Evolutionary conservation across 345 rosid species (phyloP).

Genomic region (Brassica carinata): DNA sequence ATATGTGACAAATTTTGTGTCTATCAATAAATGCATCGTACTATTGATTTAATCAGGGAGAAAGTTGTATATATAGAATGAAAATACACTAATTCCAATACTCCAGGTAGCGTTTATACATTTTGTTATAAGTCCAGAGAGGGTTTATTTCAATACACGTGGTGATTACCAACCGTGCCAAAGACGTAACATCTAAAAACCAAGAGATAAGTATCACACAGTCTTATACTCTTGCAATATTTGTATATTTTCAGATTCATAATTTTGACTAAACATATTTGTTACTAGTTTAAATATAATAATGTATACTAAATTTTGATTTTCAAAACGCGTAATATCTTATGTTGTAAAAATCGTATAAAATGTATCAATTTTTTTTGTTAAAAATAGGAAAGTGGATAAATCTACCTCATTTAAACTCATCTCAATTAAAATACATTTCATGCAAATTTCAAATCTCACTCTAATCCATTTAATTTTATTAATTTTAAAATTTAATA

Average conservation of each 20-base stretch:
- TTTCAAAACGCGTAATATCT: neutral
- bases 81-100: neutral
- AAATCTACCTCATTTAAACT: no score
- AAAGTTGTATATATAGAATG: no score
- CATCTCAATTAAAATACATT: no score
- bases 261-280: neutral
- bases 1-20: no score
- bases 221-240: neutral
- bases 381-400: no score
- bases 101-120: conserved; percentile 23
- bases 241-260: neutral
- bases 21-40: no score
- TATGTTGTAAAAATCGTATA: no score
- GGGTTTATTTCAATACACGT: conserved; percentile 26
- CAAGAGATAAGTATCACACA: conserved; percentile 30
- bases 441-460: no score
- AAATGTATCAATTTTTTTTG: no score
- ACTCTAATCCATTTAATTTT: no score
- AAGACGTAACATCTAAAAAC: conserved; percentile 22
- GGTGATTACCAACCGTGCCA: conserved; percentile 28
- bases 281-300: neutral
- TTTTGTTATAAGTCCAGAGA: conserved; percentile 21
- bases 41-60: no score
- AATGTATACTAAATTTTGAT: neutral
- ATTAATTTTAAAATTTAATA: no score